These are phyloP conservation scores for Picochlorum sp. DNA, from an alignment of 139 green algal genomes.

Conservation along the genomic window DNA sequence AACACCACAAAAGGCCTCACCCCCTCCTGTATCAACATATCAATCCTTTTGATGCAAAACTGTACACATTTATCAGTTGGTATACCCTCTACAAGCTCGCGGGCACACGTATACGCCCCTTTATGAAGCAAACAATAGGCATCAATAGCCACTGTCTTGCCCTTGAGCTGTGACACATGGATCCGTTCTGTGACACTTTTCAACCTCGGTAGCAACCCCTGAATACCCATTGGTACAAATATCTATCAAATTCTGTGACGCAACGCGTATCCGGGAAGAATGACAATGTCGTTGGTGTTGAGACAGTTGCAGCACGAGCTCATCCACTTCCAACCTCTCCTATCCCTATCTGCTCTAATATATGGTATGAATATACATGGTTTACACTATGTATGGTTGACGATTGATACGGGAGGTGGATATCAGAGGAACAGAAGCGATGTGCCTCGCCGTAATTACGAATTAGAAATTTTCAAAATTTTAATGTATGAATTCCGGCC, in stretches of 20 bases:
- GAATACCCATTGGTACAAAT: conserved; percentile 69
- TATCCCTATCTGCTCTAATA: too few species aligned
- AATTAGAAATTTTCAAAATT: neutral
- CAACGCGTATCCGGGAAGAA: too few species aligned
- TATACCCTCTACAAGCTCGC: conserved; percentile 72
- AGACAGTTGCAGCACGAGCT: too few species aligned
- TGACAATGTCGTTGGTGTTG: too few species aligned
- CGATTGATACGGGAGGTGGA: too few species aligned
- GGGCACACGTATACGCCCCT: conserved; percentile 75
- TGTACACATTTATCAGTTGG: conserved; percentile 71
- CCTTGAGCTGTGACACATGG: conserved; percentile 68
- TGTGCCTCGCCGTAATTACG: neutral
- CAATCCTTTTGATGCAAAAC: conserved; percentile 79
- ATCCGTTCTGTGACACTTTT: conserved; percentile 47
- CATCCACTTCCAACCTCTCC: too few species aligned
- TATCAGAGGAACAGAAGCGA: neutral
- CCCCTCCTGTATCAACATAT: conserved; percentile 61
- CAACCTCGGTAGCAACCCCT: conserved; percentile 69
- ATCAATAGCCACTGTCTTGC: conserved; percentile 81
- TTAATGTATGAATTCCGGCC: too few species aligned
- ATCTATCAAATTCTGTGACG: too few species aligned
- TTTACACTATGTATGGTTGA: too few species aligned
- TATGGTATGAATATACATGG: too few species aligned
- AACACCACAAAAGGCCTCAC: conserved; percentile 87
- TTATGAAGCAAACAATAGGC: conserved; percentile 92